phyloP scores from a whole-genome alignment of 345 rosid species.

The Xanthoceras sorbifolium region DNA sequence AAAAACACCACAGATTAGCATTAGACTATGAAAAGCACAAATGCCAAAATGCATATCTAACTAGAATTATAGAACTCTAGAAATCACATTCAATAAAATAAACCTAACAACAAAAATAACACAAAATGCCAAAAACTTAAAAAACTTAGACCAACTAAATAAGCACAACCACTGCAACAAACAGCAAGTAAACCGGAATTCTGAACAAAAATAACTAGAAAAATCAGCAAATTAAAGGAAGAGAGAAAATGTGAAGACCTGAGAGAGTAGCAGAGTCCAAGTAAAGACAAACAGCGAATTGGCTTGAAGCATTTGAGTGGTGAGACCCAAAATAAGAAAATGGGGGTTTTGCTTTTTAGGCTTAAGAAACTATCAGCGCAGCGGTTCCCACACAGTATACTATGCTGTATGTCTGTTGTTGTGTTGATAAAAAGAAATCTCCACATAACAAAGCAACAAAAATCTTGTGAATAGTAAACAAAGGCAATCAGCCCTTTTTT shows the following conservation, averaged over 20 bases:
- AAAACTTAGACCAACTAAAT: not conserved
- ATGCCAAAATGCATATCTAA: not conserved
- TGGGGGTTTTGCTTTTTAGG: not conserved
- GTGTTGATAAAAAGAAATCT: conserved; percentile 1
- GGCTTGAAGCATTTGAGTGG: not conserved
- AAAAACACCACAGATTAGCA: not conserved
- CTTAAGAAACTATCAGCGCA: not conserved
- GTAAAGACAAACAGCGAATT: not conserved
- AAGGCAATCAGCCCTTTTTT: not conserved
- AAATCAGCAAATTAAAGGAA: not conserved
- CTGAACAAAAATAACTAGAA: not conserved
- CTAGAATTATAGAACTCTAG: not conserved
- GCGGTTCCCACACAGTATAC: too few relatives aligned
- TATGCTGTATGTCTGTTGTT: too few relatives aligned
- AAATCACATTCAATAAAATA: not conserved
- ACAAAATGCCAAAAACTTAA: not conserved
- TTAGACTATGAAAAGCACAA: conserved; percentile 6
- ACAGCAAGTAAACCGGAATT: not conserved
- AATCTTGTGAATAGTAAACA: conserved; percentile 11
- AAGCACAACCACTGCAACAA: not conserved
- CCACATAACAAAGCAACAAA: conserved; percentile 7
- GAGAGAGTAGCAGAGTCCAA: not conserved
- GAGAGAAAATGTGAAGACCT: conserved; percentile 10
- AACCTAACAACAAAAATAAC: conserved; percentile 2
- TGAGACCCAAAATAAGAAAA: not conserved